Evolutionary conservation across 129 eudicot species (phyloP).

Genomic region (Pseudognaphalium luteoalbum): DNA sequence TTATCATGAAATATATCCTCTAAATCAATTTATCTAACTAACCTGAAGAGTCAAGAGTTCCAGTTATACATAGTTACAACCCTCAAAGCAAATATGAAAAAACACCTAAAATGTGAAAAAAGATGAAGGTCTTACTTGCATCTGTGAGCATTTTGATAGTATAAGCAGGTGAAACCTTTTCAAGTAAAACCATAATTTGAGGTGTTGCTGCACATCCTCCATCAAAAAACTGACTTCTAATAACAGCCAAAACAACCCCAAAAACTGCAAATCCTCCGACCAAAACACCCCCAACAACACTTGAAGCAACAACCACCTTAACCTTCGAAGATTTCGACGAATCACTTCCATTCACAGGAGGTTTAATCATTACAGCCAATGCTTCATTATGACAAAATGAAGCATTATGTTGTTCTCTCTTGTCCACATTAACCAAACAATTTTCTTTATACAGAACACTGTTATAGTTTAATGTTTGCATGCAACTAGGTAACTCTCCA

Average conservation of each 20-base stretch:
- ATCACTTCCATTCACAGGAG: conserved; percentile 34
- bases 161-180: conserved; percentile 51
- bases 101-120: too few species aligned
- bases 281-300: conserved; percentile 62
- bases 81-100: background rate
- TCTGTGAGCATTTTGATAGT: conserved; percentile 60
- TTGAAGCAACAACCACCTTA: conserved; percentile 59
- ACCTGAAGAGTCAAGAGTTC: background rate
- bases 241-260: conserved; percentile 46
- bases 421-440: conserved; percentile 44
- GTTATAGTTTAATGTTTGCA: conserved; percentile 17
- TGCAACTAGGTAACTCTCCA: conserved; percentile 69
- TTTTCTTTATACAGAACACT: conserved; percentile 49
- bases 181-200: conserved; percentile 40
- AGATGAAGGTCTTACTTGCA: conserved; percentile 46
- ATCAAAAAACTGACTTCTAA: conserved; percentile 42
- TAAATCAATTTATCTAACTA: background rate
- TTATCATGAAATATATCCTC: too few species aligned
- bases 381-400: conserved; percentile 67
- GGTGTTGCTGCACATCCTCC: conserved; percentile 37
- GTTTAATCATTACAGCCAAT: conserved; percentile 64
- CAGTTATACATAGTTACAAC: too few species aligned
- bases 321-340: conserved; percentile 26
- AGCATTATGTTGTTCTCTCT: conserved; percentile 35
- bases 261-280: conserved; percentile 53